Evolutionary conservation across 2,329 filamentous ascomycete species (phyloP).

Genomic region (Hypoxylon sp.): DNA sequence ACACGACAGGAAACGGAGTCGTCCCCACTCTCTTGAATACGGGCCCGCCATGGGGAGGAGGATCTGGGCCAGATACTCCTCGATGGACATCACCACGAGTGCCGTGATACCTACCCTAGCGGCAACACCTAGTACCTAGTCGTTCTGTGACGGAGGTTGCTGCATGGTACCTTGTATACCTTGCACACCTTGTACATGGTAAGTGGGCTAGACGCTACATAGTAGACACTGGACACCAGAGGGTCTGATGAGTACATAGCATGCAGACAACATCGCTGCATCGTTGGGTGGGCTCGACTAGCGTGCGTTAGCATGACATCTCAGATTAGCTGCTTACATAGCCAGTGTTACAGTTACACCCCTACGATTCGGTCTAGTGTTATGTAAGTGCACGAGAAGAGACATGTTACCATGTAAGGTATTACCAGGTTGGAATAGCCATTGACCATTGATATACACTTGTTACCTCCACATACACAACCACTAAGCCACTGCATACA

Average conservation of each 20-base stretch:
- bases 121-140: not conserved
- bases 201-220: not conserved
- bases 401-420: conserved; percentile 13
- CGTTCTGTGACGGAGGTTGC: conserved; percentile 32
- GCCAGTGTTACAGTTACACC: conserved; percentile 12
- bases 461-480: not conserved
- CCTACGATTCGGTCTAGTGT: conserved; percentile 12
- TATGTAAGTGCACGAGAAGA: conserved; percentile 7
- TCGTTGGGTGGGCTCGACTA: conserved; percentile 20
- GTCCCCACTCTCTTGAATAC: conserved; percentile 25
- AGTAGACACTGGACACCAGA: not conserved
- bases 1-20: conserved; percentile 22
- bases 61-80: conserved; percentile 26
- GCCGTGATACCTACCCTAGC: conserved; percentile 23
- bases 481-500: not conserved
- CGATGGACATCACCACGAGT: conserved; percentile 14
- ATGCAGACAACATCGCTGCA: not conserved
- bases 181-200: no score
- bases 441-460: conserved; percentile 10
- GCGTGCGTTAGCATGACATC: conserved; percentile 36
- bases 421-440: no score
- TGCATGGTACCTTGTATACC: conserved; percentile 20
- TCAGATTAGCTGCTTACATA: conserved; percentile 22
- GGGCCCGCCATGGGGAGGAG: conserved; percentile 6
- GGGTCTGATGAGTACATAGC: no score